phyloP scores from a whole-genome alignment of 148 eudicot species.

The Rhododendron griersonianum region DNA sequence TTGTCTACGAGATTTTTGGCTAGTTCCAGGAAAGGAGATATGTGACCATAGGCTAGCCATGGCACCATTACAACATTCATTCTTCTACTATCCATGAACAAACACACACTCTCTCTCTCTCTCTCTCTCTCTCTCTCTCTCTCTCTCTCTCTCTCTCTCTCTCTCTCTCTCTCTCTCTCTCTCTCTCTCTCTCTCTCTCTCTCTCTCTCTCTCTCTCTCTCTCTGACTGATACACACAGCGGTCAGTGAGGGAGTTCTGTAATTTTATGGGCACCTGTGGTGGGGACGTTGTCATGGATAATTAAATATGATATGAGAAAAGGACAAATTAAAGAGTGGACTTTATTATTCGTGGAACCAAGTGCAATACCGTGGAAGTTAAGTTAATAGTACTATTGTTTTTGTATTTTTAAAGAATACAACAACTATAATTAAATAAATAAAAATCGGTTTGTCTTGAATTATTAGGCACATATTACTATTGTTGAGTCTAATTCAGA shows the following conservation, averaged over 20 bases:
- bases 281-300: not conserved
- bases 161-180: too few species aligned
- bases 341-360: not conserved
- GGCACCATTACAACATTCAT: constrained; percentile 3
- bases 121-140: constrained; percentile 2
- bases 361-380: not conserved
- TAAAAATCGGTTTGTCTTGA: too few species aligned
- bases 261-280: not conserved
- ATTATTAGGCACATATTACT: too few species aligned
- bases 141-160: too few species aligned
- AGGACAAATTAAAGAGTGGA: not conserved
- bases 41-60: constrained; percentile 14
- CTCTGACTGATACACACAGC: too few species aligned
- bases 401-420: too few species aligned
- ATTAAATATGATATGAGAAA: not conserved
- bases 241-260: not conserved
- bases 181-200: too few species aligned
- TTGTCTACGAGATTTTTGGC: constrained; percentile 4
- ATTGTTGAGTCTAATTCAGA: too few species aligned
- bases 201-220: too few species aligned
- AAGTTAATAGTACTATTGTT: too few species aligned
- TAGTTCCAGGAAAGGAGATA: constrained; percentile 7
- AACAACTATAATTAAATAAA: too few species aligned
- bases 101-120: not conserved
- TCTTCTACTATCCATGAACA: not conserved